Evolutionary conservation across 148 eudicot genomes (phyloP).

Genomic region (Beta vulgaris): DNA sequence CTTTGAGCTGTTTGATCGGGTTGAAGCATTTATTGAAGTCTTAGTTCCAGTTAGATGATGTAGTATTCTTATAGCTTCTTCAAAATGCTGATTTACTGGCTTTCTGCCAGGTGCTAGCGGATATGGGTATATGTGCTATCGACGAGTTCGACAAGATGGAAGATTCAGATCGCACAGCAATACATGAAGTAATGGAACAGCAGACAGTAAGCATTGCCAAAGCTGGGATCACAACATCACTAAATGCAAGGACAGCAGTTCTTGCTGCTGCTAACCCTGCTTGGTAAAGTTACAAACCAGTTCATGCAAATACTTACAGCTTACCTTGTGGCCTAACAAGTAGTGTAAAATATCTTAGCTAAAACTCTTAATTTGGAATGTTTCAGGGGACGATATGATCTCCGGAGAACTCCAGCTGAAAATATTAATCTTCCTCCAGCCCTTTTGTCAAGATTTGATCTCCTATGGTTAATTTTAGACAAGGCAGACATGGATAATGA

Average conservation of each 20-base stretch:
- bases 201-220: constrained; percentile 99
- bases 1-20: neutral
- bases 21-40: neutral
- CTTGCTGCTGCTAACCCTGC: constrained; percentile 99
- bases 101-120: constrained; percentile 82
- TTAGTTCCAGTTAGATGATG: neutral
- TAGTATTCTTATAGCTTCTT: neutral
- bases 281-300: constrained; percentile 44
- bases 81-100: constrained; percentile 6
- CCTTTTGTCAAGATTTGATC: constrained; percentile 96
- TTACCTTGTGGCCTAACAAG: neutral
- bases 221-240: constrained; percentile 98
- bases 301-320: neutral
- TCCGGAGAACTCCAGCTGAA: constrained; percentile 97
- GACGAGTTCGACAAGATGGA: constrained; percentile 99
- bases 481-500: constrained; percentile 97
- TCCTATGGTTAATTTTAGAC: constrained; percentile 94
- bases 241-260: constrained; percentile 97
- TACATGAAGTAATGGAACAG: constrained; percentile 99
- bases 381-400: constrained; percentile 97
- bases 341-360: neutral
- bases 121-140: constrained; percentile 99
- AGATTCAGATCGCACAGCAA: constrained; percentile 95
- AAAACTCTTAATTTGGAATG: constrained; percentile 8
- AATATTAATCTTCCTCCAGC: constrained; percentile 99